A percentile compares a stretch with the other conserved stretches of the same genome.
These are phyloP conservation scores for Medicago lupulina DNA, from an alignment of 306 rosid species.

Conservation along the genomic window DNA sequence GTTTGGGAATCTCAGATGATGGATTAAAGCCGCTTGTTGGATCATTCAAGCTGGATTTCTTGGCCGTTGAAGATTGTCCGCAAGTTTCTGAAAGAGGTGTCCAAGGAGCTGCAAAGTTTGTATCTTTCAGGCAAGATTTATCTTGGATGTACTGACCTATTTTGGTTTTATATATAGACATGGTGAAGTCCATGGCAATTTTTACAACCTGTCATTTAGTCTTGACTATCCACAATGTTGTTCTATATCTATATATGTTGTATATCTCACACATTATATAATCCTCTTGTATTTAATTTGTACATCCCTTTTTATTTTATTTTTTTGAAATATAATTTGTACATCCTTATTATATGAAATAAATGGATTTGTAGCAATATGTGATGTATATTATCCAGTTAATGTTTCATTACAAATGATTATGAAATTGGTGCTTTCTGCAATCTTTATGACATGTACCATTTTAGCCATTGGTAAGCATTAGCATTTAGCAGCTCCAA, in stretches of 20 bases:
- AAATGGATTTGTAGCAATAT: neutral
- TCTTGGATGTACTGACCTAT: slow-evolving; percentile 81
- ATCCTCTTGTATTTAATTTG: slow-evolving; percentile 33
- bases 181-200: neutral
- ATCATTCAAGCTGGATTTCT: slow-evolving; percentile 65
- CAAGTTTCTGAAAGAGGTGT: slow-evolving; percentile 83
- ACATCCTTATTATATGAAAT: neutral
- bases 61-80: slow-evolving; percentile 87
- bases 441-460: neutral
- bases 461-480: too few relatives aligned
- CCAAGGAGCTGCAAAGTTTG: slow-evolving; percentile 72
- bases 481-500: too few relatives aligned
- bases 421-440: neutral
- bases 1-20: slow-evolving; percentile 86
- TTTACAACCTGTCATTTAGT: neutral
- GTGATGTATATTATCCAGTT: neutral
- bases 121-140: slow-evolving; percentile 78
- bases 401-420: neutral
- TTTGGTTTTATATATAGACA: slow-evolving; percentile 22
- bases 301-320: slow-evolving; percentile 18
- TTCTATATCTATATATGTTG: slow-evolving; percentile 14
- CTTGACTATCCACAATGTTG: slow-evolving; percentile 21
- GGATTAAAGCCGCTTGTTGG: slow-evolving; percentile 84
- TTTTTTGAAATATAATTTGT: slow-evolving; percentile 19
- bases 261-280: slow-evolving; percentile 7